Evolutionary conservation across 805 yeast species (phyloP).

Genomic region (Teunomyces tritomae): DNA sequence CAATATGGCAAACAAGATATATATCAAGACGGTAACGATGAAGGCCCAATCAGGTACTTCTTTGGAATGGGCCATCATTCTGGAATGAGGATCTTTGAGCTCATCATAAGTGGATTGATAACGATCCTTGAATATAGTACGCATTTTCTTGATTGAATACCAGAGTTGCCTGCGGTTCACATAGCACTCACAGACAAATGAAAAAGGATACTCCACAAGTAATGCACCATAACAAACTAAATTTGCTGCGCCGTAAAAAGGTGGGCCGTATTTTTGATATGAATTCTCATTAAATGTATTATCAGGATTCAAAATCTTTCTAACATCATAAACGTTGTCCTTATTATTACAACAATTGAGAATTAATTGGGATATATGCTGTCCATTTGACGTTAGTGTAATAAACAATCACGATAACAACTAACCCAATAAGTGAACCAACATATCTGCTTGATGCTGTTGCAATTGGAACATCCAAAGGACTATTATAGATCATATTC

Average conservation of each 20-base stretch:
- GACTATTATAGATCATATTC: conserved; percentile 31
- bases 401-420: conserved; percentile 17
- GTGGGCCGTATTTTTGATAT: conserved; percentile 25
- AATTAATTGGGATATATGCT: conserved; percentile 24
- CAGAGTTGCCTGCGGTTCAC: conserved; percentile 2
- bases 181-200: conserved; percentile 7
- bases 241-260: conserved; percentile 29
- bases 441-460: conserved; percentile 17
- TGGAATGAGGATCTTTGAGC: conserved; percentile 25
- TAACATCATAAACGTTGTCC: conserved; percentile 19
- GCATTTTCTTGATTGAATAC: conserved; percentile 3
- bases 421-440: conserved; percentile 23
- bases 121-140: background rate
- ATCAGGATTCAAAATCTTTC: background rate
- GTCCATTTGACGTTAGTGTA: conserved; percentile 28
- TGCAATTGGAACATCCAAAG: conserved; percentile 22
- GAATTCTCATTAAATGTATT: conserved; percentile 17
- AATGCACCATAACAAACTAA: conserved; percentile 25
- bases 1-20: conserved; percentile 21
- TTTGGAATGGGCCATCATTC: conserved; percentile 30
- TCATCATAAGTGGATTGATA: conserved; percentile 10
- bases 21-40: conserved; percentile 20
- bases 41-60: conserved; percentile 39
- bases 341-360: conserved; percentile 22
- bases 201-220: conserved; percentile 25